Conservation (phyloP, 768 basidiomycete species). For the Tricholoma sp. region DNA sequence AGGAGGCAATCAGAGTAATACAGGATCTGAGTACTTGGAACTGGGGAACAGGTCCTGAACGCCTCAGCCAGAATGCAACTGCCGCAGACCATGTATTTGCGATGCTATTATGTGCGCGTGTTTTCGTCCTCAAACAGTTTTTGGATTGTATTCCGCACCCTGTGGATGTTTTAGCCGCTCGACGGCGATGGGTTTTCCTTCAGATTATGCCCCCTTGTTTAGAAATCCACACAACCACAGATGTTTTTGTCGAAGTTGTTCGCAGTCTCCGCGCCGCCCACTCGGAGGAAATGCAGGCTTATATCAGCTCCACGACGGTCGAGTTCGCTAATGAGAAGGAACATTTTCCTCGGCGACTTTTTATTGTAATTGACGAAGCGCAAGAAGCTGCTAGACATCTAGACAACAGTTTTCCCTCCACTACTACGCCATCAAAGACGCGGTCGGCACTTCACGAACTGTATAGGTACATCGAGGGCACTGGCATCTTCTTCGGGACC, state of each 20-base stretch:
- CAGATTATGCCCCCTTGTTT: neutral
- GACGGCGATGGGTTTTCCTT: slow-evolving; percentile 8
- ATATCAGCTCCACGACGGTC: neutral
- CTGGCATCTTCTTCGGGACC: slow-evolving; percentile 7
- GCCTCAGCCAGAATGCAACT: slow-evolving; percentile 3
- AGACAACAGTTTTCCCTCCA: slow-evolving; percentile 9
- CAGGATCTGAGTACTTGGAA: slow-evolving; percentile 6
- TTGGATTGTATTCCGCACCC: slow-evolving; percentile 5
- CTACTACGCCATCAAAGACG: slow-evolving; percentile 1
- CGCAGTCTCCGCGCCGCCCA: neutral
- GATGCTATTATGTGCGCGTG: slow-evolving; percentile 11
- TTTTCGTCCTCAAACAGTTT: slow-evolving; percentile 11
- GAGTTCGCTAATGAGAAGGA: slow-evolving; percentile 1
- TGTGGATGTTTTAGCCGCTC: slow-evolving; percentile 2
- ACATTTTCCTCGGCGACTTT: neutral
- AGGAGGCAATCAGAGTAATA: neutral
- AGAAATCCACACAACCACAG: neutral
- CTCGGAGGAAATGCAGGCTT: neutral
- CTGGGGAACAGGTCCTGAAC: slow-evolving; percentile 2
- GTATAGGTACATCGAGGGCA: slow-evolving; percentile 7
- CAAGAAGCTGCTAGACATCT: slow-evolving; percentile 8
- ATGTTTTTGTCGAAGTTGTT: neutral
- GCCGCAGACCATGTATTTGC: slow-evolving; percentile 9
- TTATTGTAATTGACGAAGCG: slow-evolving; percentile 10
- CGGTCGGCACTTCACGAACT: slow-evolving; percentile 6